Conservation (phyloP, 1,139 yeast species). For the Diutina rugosa region DNA sequence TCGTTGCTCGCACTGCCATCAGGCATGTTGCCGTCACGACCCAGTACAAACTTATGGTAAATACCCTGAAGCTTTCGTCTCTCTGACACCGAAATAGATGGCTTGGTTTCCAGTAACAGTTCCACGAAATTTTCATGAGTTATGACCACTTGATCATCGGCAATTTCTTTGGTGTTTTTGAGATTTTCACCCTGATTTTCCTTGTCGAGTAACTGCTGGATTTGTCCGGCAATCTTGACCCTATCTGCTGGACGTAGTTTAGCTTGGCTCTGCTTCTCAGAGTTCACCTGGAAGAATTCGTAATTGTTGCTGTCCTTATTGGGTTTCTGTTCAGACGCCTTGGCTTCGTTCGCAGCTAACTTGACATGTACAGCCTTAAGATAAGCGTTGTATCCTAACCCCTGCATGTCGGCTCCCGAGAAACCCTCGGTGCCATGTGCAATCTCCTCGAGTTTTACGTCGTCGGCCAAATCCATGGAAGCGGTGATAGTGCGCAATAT, state of each 20-base stretch:
- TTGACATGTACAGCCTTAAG: slow-evolving; percentile 79
- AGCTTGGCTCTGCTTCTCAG: slow-evolving; percentile 17
- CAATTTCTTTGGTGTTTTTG: slow-evolving; percentile 5
- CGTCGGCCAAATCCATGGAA: slow-evolving; percentile 34
- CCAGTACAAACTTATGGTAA: slow-evolving; percentile 63
- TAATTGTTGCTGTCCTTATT: slow-evolving; percentile 5
- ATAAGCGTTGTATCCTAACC: slow-evolving; percentile 83
- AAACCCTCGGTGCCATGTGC: slow-evolving; percentile 61
- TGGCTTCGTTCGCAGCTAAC: slow-evolving; percentile 30
- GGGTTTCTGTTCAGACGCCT: slow-evolving; percentile 3
- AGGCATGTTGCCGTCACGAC: slow-evolving; percentile 83
- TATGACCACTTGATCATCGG: slow-evolving; percentile 21
- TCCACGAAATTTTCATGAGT: slow-evolving; percentile 42
- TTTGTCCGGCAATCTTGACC: slow-evolving; percentile 29
- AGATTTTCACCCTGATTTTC: slow-evolving; percentile 4
- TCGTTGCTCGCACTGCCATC: slow-evolving; percentile 73
- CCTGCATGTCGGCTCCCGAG: slow-evolving; percentile 94
- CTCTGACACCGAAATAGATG: slow-evolving; percentile 73
- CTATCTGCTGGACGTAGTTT: slow-evolving; percentile 32
- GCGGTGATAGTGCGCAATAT: slow-evolving; percentile 52
- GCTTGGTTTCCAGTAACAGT: slow-evolving; percentile 67
- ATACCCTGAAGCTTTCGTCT: slow-evolving; percentile 47
- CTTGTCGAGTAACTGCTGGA: slow-evolving; percentile 25
- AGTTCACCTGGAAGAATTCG: slow-evolving; percentile 23
- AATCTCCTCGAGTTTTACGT: slow-evolving; percentile 40